Conservation (phyloP, 2,329 filamentous ascomycete genomes). For the Aspergillus proliferans region DNA sequence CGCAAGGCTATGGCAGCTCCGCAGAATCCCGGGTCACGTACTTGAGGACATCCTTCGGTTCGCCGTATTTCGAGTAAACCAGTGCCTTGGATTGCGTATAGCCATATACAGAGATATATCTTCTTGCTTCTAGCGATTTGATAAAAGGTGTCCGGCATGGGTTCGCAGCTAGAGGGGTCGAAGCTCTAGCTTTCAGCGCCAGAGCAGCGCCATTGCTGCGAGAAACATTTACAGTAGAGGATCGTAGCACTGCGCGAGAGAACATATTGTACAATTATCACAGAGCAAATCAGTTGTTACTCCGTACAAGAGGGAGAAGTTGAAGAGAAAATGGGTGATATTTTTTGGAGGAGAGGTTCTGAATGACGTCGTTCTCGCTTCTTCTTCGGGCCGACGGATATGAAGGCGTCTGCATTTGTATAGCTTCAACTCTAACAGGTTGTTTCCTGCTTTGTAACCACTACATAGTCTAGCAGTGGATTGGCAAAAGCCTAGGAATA, state of each 20-base stretch:
- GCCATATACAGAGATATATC: slow-evolving; percentile 43
- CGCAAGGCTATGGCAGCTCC: no score
- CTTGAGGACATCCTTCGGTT: slow-evolving; percentile 44
- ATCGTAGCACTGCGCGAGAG: slow-evolving; percentile 18
- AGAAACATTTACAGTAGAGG: slow-evolving; percentile 11
- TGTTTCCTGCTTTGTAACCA: no score
- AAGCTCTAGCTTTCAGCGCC: slow-evolving; percentile 9
- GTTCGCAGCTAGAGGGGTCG: slow-evolving; percentile 5
- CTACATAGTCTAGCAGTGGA: no score
- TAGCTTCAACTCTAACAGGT: no score
- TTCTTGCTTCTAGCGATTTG: slow-evolving; percentile 16
- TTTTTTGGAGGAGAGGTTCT: slow-evolving; percentile 6
- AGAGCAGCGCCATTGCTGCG: slow-evolving; percentile 7
- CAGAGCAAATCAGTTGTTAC: not conserved
- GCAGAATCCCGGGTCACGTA: slow-evolving; percentile 13
- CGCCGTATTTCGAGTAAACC: slow-evolving; percentile 44
- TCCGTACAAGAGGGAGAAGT: not conserved
- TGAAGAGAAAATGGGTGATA: not conserved
- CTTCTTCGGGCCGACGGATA: slow-evolving; percentile 16
- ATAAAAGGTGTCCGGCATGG: slow-evolving; percentile 7
- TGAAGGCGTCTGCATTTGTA: no score
- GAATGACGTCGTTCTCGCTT: slow-evolving; percentile 16
- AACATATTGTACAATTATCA: not conserved
- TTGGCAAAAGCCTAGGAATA: not conserved
- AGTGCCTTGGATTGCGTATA: slow-evolving; percentile 47